Conservation (phyloP, 2,329 filamentous ascomycete genomes). For the Microdochium paspali region DNA sequence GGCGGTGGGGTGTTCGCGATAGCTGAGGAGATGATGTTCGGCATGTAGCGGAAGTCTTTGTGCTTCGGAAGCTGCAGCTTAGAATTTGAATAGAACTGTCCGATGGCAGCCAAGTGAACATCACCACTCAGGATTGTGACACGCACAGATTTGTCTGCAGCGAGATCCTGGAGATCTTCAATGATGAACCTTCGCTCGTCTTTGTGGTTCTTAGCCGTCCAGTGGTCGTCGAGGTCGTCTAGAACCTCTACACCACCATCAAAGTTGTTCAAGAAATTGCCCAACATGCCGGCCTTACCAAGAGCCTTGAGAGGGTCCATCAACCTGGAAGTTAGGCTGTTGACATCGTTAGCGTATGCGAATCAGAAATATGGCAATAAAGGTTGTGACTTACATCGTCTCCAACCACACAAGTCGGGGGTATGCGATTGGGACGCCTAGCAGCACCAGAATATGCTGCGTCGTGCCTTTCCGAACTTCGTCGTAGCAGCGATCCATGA, state of each 20-base stretch:
- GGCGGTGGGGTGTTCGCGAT: conserved; percentile 90
- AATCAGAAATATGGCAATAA: not conserved
- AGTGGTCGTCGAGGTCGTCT: conserved; percentile 91
- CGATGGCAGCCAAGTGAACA: conserved; percentile 84
- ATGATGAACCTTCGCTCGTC: conserved; percentile 78
- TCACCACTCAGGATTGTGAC: conserved; percentile 91
- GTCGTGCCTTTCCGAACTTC: conserved; percentile 79
- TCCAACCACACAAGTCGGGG: conserved; percentile 67
- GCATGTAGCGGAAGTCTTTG: conserved; percentile 92
- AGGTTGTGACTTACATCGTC: conserved; percentile 45
- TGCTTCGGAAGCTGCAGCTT: conserved; percentile 75
- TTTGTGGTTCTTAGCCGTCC: conserved; percentile 95
- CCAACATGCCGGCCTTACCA: conserved; percentile 71
- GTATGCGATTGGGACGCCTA: conserved; percentile 78
- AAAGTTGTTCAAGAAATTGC: conserved; percentile 75
- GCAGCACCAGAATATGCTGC: conserved; percentile 79
- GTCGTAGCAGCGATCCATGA: conserved; percentile 76
- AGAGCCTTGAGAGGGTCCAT: conserved; percentile 88
- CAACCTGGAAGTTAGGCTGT: conserved; percentile 69
- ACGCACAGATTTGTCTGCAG: conserved; percentile 83
- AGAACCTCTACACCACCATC: conserved; percentile 87
- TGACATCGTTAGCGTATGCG: conserved; percentile 19
- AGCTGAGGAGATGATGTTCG: conserved; percentile 86
- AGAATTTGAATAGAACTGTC: conserved; percentile 90
- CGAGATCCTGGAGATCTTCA: conserved; percentile 85